phyloP scores from a whole-genome alignment of 768 basidiomycete genomes.

The Lepiota brunneoincarnata region DNA sequence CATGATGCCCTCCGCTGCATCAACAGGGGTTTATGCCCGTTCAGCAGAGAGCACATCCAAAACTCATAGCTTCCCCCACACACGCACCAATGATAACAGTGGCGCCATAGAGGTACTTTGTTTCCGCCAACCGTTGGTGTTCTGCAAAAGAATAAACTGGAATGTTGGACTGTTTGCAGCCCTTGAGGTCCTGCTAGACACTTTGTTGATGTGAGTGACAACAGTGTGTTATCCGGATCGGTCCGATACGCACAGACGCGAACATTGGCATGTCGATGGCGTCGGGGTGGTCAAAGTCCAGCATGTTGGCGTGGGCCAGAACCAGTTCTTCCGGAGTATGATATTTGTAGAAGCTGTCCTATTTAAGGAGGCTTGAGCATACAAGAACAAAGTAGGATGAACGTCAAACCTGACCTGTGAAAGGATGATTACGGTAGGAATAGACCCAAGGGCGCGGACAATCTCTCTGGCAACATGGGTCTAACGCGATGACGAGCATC shows the following conservation, averaged over 20 bases:
- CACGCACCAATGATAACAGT: constrained; percentile 79
- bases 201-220: constrained; percentile 32
- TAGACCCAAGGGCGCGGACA: constrained; percentile 74
- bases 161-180: constrained; percentile 81
- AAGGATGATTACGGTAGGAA: constrained; percentile 87
- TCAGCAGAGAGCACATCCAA: not conserved
- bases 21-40: not conserved
- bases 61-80: not conserved
- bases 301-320: constrained; percentile 76
- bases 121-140: constrained; percentile 79
- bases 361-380: constrained; percentile 5
- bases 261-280: constrained; percentile 91
- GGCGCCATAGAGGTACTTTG: constrained; percentile 90
- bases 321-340: constrained; percentile 77
- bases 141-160: constrained; percentile 92
- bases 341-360: constrained; percentile 94
- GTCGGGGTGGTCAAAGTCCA: constrained; percentile 91
- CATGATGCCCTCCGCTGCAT: constrained; percentile 86
- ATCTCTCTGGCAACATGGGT: constrained; percentile 86
- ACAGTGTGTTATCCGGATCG: not conserved
- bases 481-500: constrained; percentile 31
- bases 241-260: constrained; percentile 55
- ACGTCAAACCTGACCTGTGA: constrained; percentile 59
- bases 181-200: constrained; percentile 85
- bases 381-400: not conserved